These are phyloP conservation scores for Pulveroboletus sp. DNA, from an alignment of 1,284 basidiomycete species.

Conservation along the genomic window DNA sequence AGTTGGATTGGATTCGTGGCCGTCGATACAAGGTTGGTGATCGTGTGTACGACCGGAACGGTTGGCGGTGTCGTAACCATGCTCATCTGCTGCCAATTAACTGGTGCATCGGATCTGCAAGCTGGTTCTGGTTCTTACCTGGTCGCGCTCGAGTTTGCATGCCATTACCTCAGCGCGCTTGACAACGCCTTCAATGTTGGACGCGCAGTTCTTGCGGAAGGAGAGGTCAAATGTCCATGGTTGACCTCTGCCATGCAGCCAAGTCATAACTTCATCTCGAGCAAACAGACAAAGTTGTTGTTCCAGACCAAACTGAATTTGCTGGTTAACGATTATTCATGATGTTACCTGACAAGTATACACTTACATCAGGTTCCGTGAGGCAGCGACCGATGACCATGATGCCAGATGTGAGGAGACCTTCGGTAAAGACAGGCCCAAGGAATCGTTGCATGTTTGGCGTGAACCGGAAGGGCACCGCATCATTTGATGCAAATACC, in stretches of 20 bases:
- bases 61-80: constrained; percentile 38
- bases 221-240: constrained; percentile 53
- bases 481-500: constrained; percentile 76
- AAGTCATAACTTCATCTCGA: constrained; percentile 87
- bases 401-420: constrained; percentile 80
- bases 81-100: constrained; percentile 29
- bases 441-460: constrained; percentile 96
- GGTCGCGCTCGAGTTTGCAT: constrained; percentile 80
- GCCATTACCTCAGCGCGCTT: constrained; percentile 84
- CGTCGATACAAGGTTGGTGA: constrained; percentile 78
- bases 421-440: constrained; percentile 88
- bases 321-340: constrained; percentile 1
- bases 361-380: constrained; percentile 85
- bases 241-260: constrained; percentile 53
- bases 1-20: constrained; percentile 75
- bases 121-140: constrained; percentile 43
- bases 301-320: constrained; percentile 75
- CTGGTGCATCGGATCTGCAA: constrained; percentile 13
- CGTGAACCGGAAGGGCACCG: constrained; percentile 95
- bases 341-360: not conserved
- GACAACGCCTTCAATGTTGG: constrained; percentile 79
- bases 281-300: constrained; percentile 88
- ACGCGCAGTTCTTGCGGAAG: constrained; percentile 67
- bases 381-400: constrained; percentile 91
- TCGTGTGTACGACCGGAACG: constrained; percentile 73